A percentile compares a stretch with the other conserved stretches of the same genome.
Conservation (phyloP, 257 asterid species). For the Jacaranda copaia region DNA sequence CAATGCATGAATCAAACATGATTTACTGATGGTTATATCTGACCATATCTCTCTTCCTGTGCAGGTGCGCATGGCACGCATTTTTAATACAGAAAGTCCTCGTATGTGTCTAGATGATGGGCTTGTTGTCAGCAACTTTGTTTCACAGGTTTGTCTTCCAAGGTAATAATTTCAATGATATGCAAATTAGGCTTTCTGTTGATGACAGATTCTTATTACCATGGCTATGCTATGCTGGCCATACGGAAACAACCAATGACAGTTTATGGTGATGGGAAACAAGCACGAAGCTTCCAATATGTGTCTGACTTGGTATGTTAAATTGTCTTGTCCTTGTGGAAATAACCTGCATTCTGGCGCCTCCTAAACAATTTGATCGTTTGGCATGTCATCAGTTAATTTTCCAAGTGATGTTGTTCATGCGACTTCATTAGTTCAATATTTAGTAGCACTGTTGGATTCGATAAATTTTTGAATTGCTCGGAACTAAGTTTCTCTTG, state of each 20-base stretch:
- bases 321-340: constrained; percentile 15
- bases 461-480: too few species aligned
- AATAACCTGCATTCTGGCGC: not conserved
- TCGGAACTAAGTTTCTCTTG: too few species aligned
- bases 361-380: not conserved
- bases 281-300: constrained; percentile 80
- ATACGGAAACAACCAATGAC: constrained; percentile 83
- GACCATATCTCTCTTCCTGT: constrained; percentile 6
- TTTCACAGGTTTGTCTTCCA: constrained; percentile 68
- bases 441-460: too few species aligned
- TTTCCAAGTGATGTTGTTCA: too few species aligned
- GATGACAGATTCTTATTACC: not conserved
- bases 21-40: constrained; percentile 11
- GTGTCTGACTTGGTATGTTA: constrained; percentile 85
- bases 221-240: constrained; percentile 48
- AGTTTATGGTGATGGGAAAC: constrained; percentile 90
- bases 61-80: constrained; percentile 88
- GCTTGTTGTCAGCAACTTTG: constrained; percentile 94
- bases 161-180: constrained; percentile 51
- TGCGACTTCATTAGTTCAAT: too few species aligned
- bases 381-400: too few species aligned
- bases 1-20: constrained; percentile 3
- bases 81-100: constrained; percentile 89
- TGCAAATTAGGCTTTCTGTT: constrained; percentile 36
- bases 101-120: constrained; percentile 96